A percentile compares a stretch with the other conserved stretches of the same genome.
These are phyloP conservation scores for Tricholoma sp. DNA, from an alignment of 768 basidiomycete species.

Conservation along the genomic window DNA sequence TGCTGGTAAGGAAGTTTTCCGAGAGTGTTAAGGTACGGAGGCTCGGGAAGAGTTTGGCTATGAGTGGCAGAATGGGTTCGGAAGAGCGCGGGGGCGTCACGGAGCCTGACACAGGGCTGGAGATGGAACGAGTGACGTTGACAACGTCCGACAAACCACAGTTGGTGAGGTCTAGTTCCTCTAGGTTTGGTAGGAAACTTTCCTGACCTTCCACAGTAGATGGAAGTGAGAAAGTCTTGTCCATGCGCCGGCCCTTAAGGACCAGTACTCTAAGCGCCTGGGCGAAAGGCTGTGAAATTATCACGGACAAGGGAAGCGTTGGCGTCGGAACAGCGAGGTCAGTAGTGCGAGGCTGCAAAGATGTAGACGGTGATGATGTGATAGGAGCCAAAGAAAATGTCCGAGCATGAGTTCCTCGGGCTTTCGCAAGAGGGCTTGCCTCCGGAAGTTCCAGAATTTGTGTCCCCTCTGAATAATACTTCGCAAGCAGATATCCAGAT, in stretches of 20 bases:
- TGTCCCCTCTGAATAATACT: conserved; percentile 53
- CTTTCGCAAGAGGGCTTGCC: conserved; percentile 49
- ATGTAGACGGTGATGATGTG: conserved; percentile 19
- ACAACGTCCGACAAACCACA: conserved; percentile 64
- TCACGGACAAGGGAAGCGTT: conserved; percentile 61
- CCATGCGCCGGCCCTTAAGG: conserved; percentile 62
- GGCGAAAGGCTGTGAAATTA: conserved; percentile 57
- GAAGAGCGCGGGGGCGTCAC: conserved; percentile 37
- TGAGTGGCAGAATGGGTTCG: conserved; percentile 52
- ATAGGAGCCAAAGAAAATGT: conserved; percentile 53
- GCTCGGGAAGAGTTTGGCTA: conserved; percentile 67
- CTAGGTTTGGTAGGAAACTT: conserved; percentile 55
- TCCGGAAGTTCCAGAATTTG: conserved; percentile 64
- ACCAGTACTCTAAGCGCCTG: conserved; percentile 51
- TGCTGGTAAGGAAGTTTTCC: conserved; percentile 63
- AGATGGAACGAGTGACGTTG: conserved; percentile 35
- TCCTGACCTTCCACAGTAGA: conserved; percentile 20
- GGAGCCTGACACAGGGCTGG: conserved; percentile 19
- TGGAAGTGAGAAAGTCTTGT: conserved; percentile 59
- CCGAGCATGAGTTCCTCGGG: conserved; percentile 42
- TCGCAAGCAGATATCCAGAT: conserved; percentile 36
- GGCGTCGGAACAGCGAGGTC: conserved; percentile 60
- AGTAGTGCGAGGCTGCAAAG: conserved; percentile 13
- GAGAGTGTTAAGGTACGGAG: conserved; percentile 67
- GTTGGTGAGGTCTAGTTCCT: conserved; percentile 71